A percentile compares a stretch with the other conserved stretches of the same genome.
Evolutionary conservation across 192 early-diverging fungal species (phyloP).

Genomic region (Anaeromyces robustus): DNA sequence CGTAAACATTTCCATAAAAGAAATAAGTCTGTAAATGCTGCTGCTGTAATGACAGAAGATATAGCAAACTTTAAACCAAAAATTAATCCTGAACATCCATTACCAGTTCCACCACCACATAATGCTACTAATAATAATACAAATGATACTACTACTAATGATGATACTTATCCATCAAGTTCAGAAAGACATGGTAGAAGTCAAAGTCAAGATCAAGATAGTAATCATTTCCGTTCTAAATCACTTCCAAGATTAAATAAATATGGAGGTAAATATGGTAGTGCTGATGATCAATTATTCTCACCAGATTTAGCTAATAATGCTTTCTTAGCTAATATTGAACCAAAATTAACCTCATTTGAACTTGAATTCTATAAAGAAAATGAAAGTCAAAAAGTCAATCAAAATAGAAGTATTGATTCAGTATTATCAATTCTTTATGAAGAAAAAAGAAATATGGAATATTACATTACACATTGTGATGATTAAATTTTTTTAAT

Average conservation of each 20-base stretch:
- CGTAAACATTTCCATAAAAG: not conserved
- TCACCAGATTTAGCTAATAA: no score
- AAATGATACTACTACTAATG: no score
- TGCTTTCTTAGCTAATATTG: no score
- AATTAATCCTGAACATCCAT: not conserved
- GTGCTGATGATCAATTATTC: not conserved
- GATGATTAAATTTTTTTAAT: no score
- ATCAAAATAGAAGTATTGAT: no score
- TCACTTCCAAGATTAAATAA: not conserved
- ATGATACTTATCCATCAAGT: not conserved
- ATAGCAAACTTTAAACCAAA: not conserved
- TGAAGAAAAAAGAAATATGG: no score
- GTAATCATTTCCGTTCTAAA: not conserved
- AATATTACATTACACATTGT: no score
- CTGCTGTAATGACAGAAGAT: not conserved
- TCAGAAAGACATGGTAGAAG: not conserved
- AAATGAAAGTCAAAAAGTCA: no score
- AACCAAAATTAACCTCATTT: no score
- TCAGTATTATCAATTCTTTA: no score
- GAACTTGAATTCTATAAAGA: no score
- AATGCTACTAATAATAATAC: not conserved
- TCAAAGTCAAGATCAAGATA: not conserved
- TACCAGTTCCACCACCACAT: not conserved
- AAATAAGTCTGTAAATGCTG: not conserved
- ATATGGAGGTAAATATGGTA: not conserved